phyloP scores from a whole-genome alignment of 2,329 filamentous ascomycete genomes.

The Ascochyta rabiei region DNA sequence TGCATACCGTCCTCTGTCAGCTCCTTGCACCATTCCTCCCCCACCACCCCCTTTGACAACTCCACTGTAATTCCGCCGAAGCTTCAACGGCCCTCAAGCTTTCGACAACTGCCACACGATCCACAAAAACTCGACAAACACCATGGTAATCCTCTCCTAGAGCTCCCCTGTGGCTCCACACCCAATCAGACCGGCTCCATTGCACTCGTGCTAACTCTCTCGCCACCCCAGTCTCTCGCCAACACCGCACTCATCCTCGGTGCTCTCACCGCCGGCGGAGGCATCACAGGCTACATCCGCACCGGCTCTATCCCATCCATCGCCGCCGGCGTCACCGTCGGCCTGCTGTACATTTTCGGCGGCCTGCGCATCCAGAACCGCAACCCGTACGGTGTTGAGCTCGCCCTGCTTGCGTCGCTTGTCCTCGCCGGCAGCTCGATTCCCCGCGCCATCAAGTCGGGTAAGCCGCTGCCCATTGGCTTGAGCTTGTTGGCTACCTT shows the following conservation, averaged over 20 bases:
- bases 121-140: background rate
- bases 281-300: slow-evolving; percentile 82
- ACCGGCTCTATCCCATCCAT: slow-evolving; percentile 88
- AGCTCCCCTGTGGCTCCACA: background rate
- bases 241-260: slow-evolving; percentile 79
- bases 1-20: slow-evolving; percentile 5
- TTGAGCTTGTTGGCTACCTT: slow-evolving; percentile 80
- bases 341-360: slow-evolving; percentile 77
- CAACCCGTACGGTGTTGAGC: slow-evolving; percentile 82
- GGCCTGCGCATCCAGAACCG: slow-evolving; percentile 78
- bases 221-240: slow-evolving; percentile 49
- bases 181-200: slow-evolving; percentile 2
- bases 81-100: background rate
- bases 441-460: slow-evolving; percentile 80
- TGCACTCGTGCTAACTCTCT: background rate
- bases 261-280: slow-evolving; percentile 82
- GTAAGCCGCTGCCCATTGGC: slow-evolving; percentile 82
- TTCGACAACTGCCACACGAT: background rate
- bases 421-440: slow-evolving; percentile 83
- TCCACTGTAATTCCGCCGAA: background rate
- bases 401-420: slow-evolving; percentile 86
- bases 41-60: background rate
- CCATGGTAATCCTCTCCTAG: slow-evolving; percentile 4
- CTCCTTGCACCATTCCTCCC: slow-evolving; percentile 6
- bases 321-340: slow-evolving; percentile 82